These are phyloP conservation scores for Ceratocystis cubensis DNA, from an alignment of 2,329 filamentous ascomycete species.

Conservation along the genomic window DNA sequence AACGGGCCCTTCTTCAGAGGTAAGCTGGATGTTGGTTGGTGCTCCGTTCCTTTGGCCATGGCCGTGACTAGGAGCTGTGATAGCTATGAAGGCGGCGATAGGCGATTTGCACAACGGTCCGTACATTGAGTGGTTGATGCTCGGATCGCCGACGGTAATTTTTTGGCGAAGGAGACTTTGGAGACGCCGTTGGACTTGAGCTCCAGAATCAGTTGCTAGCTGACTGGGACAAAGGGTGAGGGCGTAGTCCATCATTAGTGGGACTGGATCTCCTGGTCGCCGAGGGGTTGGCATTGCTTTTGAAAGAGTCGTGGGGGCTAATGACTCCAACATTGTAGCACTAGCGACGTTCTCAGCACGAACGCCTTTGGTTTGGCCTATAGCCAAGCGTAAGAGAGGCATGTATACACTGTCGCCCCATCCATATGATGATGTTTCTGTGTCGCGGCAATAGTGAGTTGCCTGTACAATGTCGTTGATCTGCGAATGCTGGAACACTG, in stretches of 20 bases:
- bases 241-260: conserved; percentile 18
- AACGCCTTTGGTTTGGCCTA: conserved; percentile 7
- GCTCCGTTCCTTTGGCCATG: conserved; percentile 3
- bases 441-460: conserved; percentile 16
- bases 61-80: conserved; percentile 6
- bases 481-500: conserved; percentile 15
- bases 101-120: conserved; percentile 18
- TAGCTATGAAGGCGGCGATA: conserved; percentile 15
- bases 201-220: conserved; percentile 6
- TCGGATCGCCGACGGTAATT: conserved; percentile 5
- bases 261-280: background rate
- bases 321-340: conserved; percentile 9
- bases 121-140: conserved; percentile 18
- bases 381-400: conserved; percentile 16
- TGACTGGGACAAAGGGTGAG: conserved; percentile 12
- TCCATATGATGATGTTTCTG: conserved; percentile 7
- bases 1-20: background rate
- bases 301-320: conserved; percentile 10
- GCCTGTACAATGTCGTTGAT: conserved; percentile 17
- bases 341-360: conserved; percentile 13
- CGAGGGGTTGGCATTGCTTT: conserved; percentile 7
- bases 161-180: conserved; percentile 9
- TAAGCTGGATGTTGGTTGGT: background rate
- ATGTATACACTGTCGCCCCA: conserved; percentile 17
- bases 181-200: conserved; percentile 16